phyloP scores from a whole-genome alignment of 108 stramenopile genomes.

The Pelagomonas calceolata region DNA sequence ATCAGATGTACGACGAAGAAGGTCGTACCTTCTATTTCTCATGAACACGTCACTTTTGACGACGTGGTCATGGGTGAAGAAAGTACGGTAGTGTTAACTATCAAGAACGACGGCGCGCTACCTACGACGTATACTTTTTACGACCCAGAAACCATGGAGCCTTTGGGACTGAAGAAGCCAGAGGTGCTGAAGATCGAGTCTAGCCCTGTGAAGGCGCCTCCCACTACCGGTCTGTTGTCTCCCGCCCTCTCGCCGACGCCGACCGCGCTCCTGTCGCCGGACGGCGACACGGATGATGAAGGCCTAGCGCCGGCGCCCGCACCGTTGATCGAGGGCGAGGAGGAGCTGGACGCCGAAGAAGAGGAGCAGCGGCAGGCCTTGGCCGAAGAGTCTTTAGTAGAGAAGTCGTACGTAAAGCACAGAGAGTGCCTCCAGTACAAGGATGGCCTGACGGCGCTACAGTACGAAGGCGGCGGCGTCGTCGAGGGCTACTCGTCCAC shows the following conservation, averaged over 20 bases:
- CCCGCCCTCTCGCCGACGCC: neutral
- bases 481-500: conserved; percentile 31
- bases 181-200: too few relatives aligned
- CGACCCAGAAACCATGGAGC: conserved; percentile 1
- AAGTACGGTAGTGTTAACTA: conserved; percentile 12
- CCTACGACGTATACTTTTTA: conserved; percentile 18
- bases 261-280: too few relatives aligned
- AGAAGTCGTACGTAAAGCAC: conserved; percentile 13
- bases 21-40: conserved; percentile 19
- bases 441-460: conserved; percentile 5
- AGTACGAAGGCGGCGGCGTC: conserved; percentile 11
- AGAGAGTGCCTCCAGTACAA: conserved; percentile 15
- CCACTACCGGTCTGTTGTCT: too few relatives aligned
- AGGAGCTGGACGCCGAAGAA: conserved; percentile 3
- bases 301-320: neutral
- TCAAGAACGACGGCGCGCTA: conserved; percentile 35
- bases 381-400: conserved; percentile 3
- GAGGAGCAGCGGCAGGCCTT: conserved; percentile 3
- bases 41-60: conserved; percentile 17
- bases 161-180: neutral
- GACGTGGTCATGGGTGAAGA: conserved; percentile 37
- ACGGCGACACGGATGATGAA: conserved; percentile 1
- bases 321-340: conserved; percentile 5
- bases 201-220: too few relatives aligned
- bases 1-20: conserved; percentile 26